Base-by-base conservation (phyloP, 2,329 filamentous ascomycete genomes). In the Colletotrichum melonis region DNA sequence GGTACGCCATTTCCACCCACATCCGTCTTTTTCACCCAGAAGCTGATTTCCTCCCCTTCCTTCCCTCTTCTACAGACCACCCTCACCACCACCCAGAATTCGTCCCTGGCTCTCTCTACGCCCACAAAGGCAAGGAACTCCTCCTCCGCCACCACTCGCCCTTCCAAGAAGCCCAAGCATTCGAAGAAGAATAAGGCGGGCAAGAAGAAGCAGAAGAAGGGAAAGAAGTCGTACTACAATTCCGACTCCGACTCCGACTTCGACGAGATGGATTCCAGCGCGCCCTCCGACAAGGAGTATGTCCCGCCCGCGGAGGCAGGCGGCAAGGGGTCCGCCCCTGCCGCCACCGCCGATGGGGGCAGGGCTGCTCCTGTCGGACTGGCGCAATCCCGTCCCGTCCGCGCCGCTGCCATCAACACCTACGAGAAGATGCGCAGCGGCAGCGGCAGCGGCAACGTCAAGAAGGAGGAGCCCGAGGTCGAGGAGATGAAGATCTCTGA, bases 351-450 rank as follows among this genome's bases (percentile, higher is more conserved):
- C 28, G 16, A 14, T 26, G 57, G 16, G 38, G 38, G 38, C 38
- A 42, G 38, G 38, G 38, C 59, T 19, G 19, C 30, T 19, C 22
- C 49, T n/a, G 16, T 69, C 24, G 70, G 70, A 28, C 55, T 73
- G n/a, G 70, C 70, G 42, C 69, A 73, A 16, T 73, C 67, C 16
- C 70, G 70, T 30, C 70, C 70, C 7, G 70, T 73, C 14, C 70
- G 70, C 22, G 42, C 70, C 16, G 49, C 70, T 4, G 55, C 67
- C 9, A 70, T 73, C 28, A 32, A 70, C n/a, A 73, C 70, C 14
- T 73, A 73, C 60, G 70, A 70, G 42, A 73, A 58, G 14, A 73
- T 73, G 70, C 60, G 69, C 16, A 46, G 9, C 19, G 22, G 28
- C 58, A 69, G 42, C 38, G 11, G 69, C 16, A 46, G 16, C 19